A percentile compares a stretch with the other conserved stretches of the same genome.
phyloP scores from a whole-genome alignment of 108 stramenopile species.

The Nitzschia inconspicua region DNA sequence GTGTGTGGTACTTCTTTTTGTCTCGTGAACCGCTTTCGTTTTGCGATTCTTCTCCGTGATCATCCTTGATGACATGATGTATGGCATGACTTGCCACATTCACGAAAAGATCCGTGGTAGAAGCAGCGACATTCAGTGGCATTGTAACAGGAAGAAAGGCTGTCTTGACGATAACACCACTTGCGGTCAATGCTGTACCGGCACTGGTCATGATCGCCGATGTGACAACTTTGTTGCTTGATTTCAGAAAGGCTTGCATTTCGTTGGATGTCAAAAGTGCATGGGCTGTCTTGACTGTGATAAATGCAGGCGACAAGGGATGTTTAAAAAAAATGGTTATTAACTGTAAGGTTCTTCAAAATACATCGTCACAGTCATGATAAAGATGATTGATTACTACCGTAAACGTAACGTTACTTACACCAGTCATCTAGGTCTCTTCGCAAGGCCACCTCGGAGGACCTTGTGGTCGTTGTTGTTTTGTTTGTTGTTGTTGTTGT shows the following conservation, averaged over 20 bases:
- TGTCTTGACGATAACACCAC: constrained; percentile 24
- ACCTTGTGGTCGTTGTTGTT: too few species aligned
- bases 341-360: too few species aligned
- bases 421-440: too few species aligned
- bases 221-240: constrained; percentile 16
- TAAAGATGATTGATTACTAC: too few species aligned
- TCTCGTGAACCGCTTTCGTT: too few species aligned
- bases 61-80: constrained; percentile 1
- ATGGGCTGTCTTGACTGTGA: too few species aligned
- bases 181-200: constrained; percentile 19
- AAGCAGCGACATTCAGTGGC: constrained; percentile 33
- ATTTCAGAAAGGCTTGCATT: constrained; percentile 29
- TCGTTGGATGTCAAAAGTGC: constrained; percentile 31
- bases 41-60: background rate
- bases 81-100: constrained; percentile 13
- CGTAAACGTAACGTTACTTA: too few species aligned
- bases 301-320: too few species aligned
- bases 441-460: too few species aligned
- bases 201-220: constrained; percentile 2
- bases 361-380: too few species aligned
- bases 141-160: constrained; percentile 40
- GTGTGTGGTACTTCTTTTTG: background rate
- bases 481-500: too few species aligned
- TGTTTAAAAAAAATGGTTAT: too few species aligned
- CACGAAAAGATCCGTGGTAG: constrained; percentile 20